These are phyloP conservation scores for Glonium stellatum DNA, from an alignment of 495 filamentous ascomycete genomes.

Conservation along the genomic window DNA sequence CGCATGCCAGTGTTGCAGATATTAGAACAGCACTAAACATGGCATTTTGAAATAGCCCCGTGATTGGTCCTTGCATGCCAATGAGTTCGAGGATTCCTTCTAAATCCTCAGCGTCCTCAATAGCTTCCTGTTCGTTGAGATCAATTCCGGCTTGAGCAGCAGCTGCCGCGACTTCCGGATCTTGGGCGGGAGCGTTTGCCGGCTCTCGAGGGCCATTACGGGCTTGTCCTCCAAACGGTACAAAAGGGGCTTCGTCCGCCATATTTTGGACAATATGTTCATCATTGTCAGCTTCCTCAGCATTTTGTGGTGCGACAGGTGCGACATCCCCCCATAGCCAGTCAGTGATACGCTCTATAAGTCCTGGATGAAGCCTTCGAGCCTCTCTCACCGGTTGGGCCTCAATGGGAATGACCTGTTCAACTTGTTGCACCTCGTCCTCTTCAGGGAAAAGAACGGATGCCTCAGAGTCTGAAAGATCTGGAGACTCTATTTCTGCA, in stretches of 20 bases:
- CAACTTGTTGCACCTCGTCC: not conserved
- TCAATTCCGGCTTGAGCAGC: slow-evolving; percentile 48
- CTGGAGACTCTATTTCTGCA: not conserved
- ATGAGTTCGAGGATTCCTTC: slow-evolving; percentile 95
- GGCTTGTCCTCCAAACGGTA: slow-evolving; percentile 39
- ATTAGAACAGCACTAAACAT: slow-evolving; percentile 90
- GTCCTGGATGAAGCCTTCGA: slow-evolving; percentile 1
- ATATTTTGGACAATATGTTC: slow-evolving; percentile 53
- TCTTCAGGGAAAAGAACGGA: not conserved
- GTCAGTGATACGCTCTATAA: slow-evolving; percentile 33
- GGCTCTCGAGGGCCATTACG: slow-evolving; percentile 14
- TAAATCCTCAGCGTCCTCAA: slow-evolving; percentile 90
- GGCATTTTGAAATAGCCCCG: slow-evolving; percentile 84
- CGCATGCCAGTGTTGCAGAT: slow-evolving; percentile 71
- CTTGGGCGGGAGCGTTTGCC: slow-evolving; percentile 19
- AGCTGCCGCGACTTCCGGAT: slow-evolving; percentile 39
- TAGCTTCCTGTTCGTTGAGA: slow-evolving; percentile 45
- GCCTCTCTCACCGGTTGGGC: slow-evolving; percentile 3
- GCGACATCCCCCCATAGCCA: slow-evolving; percentile 61
- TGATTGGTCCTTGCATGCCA: slow-evolving; percentile 89
- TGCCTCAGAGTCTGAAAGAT: slow-evolving; percentile 9
- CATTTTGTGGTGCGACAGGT: slow-evolving; percentile 14
- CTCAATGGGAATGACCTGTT: not conserved
- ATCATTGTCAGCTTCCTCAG: slow-evolving; percentile 42
- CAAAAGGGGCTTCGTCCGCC: slow-evolving; percentile 57